Evolutionary conservation across 2,329 filamentous ascomycete genomes (phyloP).

Genomic region (Paecilomyces fulvus): DNA sequence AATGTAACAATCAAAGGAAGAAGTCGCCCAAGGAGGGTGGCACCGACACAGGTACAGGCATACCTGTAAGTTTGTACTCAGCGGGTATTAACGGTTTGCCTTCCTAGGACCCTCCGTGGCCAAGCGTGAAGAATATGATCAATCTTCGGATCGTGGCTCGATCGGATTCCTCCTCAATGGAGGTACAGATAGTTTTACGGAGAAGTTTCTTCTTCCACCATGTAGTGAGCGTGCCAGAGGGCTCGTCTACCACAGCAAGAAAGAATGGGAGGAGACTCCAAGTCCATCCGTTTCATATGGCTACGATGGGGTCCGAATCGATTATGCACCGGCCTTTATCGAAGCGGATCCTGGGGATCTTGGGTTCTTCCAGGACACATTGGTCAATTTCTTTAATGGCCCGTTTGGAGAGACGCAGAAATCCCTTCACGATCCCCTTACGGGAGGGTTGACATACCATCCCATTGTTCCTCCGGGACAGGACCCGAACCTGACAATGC

Average conservation of each 20-base stretch:
- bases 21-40: constrained; percentile 8
- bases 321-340: constrained; percentile 12
- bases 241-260: constrained; percentile 28
- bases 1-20: constrained; percentile 29
- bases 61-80: not conserved
- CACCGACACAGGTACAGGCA: constrained; percentile 11
- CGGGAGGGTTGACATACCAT: constrained; percentile 12
- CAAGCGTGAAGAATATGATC: constrained; percentile 19
- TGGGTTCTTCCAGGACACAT: constrained; percentile 27
- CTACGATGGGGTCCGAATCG: constrained; percentile 8
- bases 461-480: constrained; percentile 10
- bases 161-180: constrained; percentile 40
- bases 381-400: constrained; percentile 30
- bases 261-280: constrained; percentile 15
- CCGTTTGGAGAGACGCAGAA: constrained; percentile 24
- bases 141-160: constrained; percentile 35
- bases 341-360: constrained; percentile 17
- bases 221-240: constrained; percentile 28
- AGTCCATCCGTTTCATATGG: constrained; percentile 11
- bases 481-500: constrained; percentile 11
- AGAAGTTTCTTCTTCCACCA: constrained; percentile 36
- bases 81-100: constrained; percentile 1
- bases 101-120: constrained; percentile 10
- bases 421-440: constrained; percentile 13
- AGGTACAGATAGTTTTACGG: constrained; percentile 39